A percentile compares a stretch with the other conserved stretches of the same genome.
Evolutionary conservation across 1,284 basidiomycete genomes (phyloP).

Genomic region (Golubevia sp.): DNA sequence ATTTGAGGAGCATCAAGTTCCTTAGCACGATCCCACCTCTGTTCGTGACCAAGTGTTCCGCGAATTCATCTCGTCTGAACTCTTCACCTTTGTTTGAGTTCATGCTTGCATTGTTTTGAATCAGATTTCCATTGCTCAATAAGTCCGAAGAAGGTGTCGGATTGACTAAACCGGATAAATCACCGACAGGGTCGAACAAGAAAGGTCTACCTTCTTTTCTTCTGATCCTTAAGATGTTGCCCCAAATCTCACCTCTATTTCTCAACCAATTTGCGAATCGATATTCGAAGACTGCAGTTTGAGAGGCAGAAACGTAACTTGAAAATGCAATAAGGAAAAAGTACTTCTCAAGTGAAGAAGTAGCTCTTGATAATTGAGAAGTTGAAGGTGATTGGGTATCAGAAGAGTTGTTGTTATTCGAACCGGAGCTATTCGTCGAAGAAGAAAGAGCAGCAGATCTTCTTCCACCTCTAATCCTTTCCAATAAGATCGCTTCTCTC

Average conservation of each 20-base stretch:
- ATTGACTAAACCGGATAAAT: constrained; percentile 23
- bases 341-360: constrained; percentile 66
- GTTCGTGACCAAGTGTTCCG: constrained; percentile 57
- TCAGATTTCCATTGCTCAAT: no score
- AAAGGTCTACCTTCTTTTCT: constrained; percentile 45
- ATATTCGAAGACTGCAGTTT: constrained; percentile 70
- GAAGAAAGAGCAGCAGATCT: neutral
- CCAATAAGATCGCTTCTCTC: constrained; percentile 49
- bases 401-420: constrained; percentile 23
- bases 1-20: constrained; percentile 52
- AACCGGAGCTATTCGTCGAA: constrained; percentile 36
- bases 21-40: constrained; percentile 55
- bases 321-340: constrained; percentile 96
- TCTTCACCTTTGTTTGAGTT: constrained; percentile 16
- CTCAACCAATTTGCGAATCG: constrained; percentile 84
- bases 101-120: neutral
- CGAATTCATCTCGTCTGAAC: constrained; percentile 56
- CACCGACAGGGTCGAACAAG: constrained; percentile 58
- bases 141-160: no score
- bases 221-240: neutral
- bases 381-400: constrained; percentile 1
- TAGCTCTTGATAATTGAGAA: constrained; percentile 38
- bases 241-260: no score
- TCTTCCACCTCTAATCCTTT: constrained; percentile 18
- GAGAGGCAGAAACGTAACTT: constrained; percentile 78